Base-by-base conservation (phyloP, 2,329 filamentous ascomycete species). In the Neofusicoccum laricinum region DNA sequence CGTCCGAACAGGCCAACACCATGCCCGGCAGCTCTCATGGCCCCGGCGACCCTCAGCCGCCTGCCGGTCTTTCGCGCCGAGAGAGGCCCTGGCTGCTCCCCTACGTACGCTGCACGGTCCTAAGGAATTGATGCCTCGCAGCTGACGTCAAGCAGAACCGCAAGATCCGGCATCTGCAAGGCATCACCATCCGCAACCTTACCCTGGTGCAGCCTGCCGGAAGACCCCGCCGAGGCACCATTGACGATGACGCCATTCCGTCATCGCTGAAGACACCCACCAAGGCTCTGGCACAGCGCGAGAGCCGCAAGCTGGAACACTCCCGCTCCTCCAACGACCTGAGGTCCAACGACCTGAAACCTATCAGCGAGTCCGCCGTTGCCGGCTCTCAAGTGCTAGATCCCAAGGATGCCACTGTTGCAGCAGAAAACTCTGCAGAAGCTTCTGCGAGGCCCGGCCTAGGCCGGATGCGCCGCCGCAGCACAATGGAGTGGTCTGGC, bases 171-270 rank as follows among this genome's bases (percentile, higher is more conserved):
- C 93, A 97, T 80, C 85, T 97, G 4, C 89, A 91, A 71, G 92
- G 92, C 69, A 87, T 98, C 70, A 94, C 91, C 64, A 80, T 97
- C 59, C 91, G 94, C 65, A 97, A 97, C 76, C 82, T 97, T 48
- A 88, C 87, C 67, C 88, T 97, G n/a, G 69, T 69, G 81, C 81
- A 25, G 82, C 81, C 67, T 80, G 82, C 65, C 80, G 79, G 71
- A 80, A 72, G 84, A 66, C 68, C 74, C 41, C 82, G 82, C 61
- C 80, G 81, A 14, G 85, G 84, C 76, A 90, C 91, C 43, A 89
- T 90, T 71, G 91, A 94, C 78, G 93, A 89, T 70, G 86, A 93
- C 70, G 89, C 88, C 36, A 85, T 90, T 38, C 86, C 92, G 36
- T 88, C 88, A 69, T 80, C 84, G 6, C 77, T 87, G 68, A 87